A percentile compares a stretch with the other conserved stretches of the same genome.
phyloP scores from a whole-genome alignment of 768 basidiomycete species.

The Lentinula boryana region DNA sequence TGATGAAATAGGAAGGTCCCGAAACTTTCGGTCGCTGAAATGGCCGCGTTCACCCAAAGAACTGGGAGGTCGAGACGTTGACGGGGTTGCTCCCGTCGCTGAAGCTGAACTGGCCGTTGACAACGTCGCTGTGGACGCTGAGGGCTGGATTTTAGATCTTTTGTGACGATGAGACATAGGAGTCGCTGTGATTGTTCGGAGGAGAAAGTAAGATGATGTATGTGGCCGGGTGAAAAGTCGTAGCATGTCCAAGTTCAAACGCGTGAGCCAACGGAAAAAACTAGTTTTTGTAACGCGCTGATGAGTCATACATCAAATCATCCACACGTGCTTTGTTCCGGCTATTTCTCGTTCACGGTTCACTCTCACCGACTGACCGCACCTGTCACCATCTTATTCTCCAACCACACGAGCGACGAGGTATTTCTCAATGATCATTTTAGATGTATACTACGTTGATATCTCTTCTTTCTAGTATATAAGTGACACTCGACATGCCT shows the following conservation, averaged over 20 bases:
- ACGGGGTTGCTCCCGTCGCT: background rate
- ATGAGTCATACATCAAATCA: background rate
- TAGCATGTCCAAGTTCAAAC: background rate
- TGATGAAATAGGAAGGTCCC: slow-evolving; percentile 28
- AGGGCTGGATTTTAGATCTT: background rate
- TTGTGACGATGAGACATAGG: background rate
- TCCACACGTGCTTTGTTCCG: background rate
- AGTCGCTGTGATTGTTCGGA: background rate
- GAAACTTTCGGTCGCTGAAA: slow-evolving; percentile 21
- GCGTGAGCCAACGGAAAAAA: background rate
- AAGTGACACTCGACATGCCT: background rate
- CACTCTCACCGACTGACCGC: background rate
- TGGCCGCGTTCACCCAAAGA: slow-evolving; percentile 16
- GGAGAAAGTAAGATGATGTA: background rate
- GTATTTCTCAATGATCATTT: background rate
- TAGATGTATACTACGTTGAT: background rate
- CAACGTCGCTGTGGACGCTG: background rate
- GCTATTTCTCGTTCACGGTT: background rate
- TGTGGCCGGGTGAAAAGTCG: background rate
- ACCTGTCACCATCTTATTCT: background rate
- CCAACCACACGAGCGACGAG: background rate
- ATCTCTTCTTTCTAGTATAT: too few species aligned
- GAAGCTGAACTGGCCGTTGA: background rate
- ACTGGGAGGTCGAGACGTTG: background rate
- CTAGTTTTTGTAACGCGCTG: background rate